phyloP scores from a whole-genome alignment of 2,329 filamentous ascomycete species.

The Epichloe hybrida region DNA sequence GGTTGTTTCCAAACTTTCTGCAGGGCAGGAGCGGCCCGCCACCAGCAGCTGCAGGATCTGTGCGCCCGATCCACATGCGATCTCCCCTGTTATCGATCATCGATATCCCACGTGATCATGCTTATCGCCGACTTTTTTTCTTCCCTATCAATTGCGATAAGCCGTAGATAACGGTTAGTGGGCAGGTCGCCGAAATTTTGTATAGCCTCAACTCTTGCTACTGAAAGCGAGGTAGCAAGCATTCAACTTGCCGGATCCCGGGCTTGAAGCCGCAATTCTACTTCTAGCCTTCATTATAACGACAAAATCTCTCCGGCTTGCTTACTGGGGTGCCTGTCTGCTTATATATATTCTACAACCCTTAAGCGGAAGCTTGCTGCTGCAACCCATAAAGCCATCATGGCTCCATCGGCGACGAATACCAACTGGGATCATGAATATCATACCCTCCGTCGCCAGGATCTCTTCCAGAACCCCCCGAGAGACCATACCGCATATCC shows the following conservation, averaged over 20 bases:
- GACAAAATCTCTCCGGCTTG: not conserved
- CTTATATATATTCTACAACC: not conserved
- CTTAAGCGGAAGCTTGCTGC: slow-evolving; percentile 1
- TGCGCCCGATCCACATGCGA: not conserved
- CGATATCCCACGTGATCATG: slow-evolving; percentile 10
- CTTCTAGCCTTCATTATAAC: not conserved
- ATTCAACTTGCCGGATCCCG: not conserved
- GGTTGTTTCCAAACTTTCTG: not conserved
- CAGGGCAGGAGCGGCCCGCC: not conserved
- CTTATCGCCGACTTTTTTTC: slow-evolving; percentile 20
- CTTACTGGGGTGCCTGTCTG: not conserved
- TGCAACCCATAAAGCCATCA: slow-evolving; percentile 17
- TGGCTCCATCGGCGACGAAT: slow-evolving; percentile 44
- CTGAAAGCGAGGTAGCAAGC: slow-evolving; percentile 1
- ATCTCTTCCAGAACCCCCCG: slow-evolving; percentile 80
- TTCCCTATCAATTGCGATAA: slow-evolving; percentile 7
- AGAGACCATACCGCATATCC: slow-evolving; percentile 82
- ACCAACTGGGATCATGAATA: slow-evolving; percentile 76
- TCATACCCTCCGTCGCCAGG: slow-evolving; percentile 72
- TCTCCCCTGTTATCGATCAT: slow-evolving; percentile 13
- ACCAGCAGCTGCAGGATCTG: not conserved
- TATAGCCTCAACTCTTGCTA: slow-evolving; percentile 17
- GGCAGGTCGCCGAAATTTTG: slow-evolving; percentile 7
- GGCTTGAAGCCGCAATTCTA: not conserved
- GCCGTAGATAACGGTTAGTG: not conserved